phyloP scores from a whole-genome alignment of 257 asterid species.

The Ballota nigra region DNA sequence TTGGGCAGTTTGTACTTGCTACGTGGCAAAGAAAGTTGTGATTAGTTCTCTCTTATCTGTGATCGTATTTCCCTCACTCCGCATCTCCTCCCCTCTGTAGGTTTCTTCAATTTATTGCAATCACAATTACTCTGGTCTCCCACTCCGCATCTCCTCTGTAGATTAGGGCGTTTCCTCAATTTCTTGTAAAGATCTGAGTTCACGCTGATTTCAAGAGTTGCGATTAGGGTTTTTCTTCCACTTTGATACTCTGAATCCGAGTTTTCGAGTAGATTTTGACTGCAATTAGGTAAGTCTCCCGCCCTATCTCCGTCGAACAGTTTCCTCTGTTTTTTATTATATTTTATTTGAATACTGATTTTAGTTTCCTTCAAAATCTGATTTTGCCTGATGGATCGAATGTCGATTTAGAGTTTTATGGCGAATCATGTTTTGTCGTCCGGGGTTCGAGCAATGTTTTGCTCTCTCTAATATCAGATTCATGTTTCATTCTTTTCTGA shows the following conservation, averaged over 20 bases:
- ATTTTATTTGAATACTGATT: not conserved
- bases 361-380: not conserved
- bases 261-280: not conserved
- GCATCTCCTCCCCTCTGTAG: not conserved
- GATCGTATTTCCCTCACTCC: not conserved
- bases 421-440: not conserved
- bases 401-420: not conserved
- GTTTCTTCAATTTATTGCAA: not conserved
- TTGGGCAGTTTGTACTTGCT: too few species aligned
- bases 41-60: not conserved
- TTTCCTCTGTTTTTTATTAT: not conserved
- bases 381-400: not conserved
- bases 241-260: not conserved
- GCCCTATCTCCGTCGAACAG: not conserved
- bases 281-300: not conserved
- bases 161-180: not conserved
- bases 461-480: not conserved
- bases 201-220: not conserved
- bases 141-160: not conserved
- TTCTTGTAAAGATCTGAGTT: not conserved
- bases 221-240: not conserved
- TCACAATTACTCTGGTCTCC: not conserved
- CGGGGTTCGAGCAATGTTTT: not conserved
- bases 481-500: not conserved
- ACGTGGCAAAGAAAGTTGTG: not conserved